A percentile compares a stretch with the other conserved stretches of the same genome.
These are phyloP conservation scores for Hypholoma fasciculare DNA, from an alignment of 768 basidiomycete genomes.

Conservation along the genomic window DNA sequence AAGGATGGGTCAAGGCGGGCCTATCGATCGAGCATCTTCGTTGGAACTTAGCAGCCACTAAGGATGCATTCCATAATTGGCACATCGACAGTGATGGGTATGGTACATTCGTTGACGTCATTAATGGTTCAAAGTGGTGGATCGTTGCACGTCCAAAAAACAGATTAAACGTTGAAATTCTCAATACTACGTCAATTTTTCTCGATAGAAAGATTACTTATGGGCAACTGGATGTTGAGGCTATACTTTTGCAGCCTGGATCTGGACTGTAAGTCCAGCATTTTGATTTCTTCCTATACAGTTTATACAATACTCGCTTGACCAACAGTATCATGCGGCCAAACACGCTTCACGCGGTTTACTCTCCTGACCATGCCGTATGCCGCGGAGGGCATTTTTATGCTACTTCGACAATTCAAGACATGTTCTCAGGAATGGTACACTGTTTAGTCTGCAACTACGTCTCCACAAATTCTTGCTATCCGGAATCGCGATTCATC, in stretches of 20 bases:
- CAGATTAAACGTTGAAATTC: neutral
- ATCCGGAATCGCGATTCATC: slow-evolving; percentile 4
- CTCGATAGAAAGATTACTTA: no score
- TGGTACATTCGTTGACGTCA: slow-evolving; percentile 7
- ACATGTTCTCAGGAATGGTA: slow-evolving; percentile 12
- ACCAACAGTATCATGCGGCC: slow-evolving; percentile 22
- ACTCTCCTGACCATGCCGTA: slow-evolving; percentile 12
- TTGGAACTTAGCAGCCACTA: slow-evolving; percentile 15
- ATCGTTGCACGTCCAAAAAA: neutral
- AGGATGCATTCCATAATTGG: slow-evolving; percentile 9
- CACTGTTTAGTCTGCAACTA: slow-evolving; percentile 13
- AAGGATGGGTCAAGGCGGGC: neutral
- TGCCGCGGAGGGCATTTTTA: slow-evolving; percentile 24
- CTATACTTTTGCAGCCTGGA: no score
- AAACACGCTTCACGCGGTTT: slow-evolving; percentile 13
- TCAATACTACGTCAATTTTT: neutral
- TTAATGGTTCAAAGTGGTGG: neutral
- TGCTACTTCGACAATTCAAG: slow-evolving; percentile 8
- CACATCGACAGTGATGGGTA: slow-evolving; percentile 19
- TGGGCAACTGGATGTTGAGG: no score
- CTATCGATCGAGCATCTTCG: slow-evolving; percentile 11
- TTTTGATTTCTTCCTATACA: no score
- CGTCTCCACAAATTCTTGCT: slow-evolving; percentile 15
- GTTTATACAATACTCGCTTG: no score
- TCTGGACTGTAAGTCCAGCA: no score